Conservation (phyloP, 495 filamentous ascomycete genomes). For the Neurospora sublineolata region DNA sequence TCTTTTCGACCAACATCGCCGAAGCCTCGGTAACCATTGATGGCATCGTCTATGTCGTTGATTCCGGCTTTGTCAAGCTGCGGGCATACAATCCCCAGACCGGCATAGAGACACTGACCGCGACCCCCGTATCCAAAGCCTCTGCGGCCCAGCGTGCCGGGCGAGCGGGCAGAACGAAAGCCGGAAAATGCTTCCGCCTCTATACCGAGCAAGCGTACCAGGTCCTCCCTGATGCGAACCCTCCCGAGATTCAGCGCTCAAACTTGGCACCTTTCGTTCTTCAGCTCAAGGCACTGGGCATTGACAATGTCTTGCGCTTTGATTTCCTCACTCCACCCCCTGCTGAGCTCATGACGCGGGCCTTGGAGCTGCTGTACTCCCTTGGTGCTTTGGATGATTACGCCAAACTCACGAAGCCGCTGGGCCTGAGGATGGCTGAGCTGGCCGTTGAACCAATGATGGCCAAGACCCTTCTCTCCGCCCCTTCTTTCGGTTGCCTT, state of each 20-base stretch:
- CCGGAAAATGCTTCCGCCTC: constrained; percentile 89
- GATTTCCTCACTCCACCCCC: constrained; percentile 83
- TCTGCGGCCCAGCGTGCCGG: constrained; percentile 88
- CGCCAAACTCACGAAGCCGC: constrained; percentile 78
- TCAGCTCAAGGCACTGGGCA: constrained; percentile 90
- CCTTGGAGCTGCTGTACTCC: constrained; percentile 78
- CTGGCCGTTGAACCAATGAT: constrained; percentile 94
- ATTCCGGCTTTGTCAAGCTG: constrained; percentile 85
- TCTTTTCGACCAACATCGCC: constrained; percentile 92
- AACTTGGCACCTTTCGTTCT: constrained; percentile 85
- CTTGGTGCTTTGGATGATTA: constrained; percentile 84
- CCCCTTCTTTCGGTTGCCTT: constrained; percentile 61
- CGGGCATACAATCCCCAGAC: constrained; percentile 77
- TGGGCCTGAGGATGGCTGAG: constrained; percentile 88
- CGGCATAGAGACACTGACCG: constrained; percentile 87
- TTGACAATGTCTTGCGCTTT: constrained; percentile 90
- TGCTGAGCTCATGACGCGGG: constrained; percentile 75
- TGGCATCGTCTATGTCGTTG: constrained; percentile 84
- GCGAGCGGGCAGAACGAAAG: constrained; percentile 79
- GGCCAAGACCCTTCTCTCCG: constrained; percentile 78
- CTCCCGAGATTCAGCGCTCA: constrained; percentile 87
- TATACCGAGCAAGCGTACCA: constrained; percentile 73
- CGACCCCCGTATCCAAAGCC: constrained; percentile 78
- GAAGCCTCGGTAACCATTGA: constrained; percentile 94
- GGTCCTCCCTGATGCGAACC: constrained; percentile 57